These are phyloP conservation scores for Colletotrichum cordylinicola DNA, from an alignment of 2,329 filamentous ascomycete species.

Conservation along the genomic window DNA sequence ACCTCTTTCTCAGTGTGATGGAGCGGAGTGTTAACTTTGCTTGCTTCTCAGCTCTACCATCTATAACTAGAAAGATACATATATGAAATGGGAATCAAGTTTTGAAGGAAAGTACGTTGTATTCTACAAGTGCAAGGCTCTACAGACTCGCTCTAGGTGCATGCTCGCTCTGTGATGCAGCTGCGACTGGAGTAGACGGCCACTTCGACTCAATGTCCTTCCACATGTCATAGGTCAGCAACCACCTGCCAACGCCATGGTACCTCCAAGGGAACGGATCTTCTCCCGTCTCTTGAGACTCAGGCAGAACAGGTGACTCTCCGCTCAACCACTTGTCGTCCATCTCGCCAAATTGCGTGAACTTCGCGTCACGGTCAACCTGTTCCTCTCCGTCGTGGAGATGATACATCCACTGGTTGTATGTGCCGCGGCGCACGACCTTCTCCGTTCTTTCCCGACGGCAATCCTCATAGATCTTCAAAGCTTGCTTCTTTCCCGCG, in stretches of 20 bases:
- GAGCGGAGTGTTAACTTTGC: neutral
- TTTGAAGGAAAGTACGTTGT: neutral
- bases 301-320: slow-evolving; percentile 26
- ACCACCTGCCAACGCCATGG: slow-evolving; percentile 43
- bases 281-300: slow-evolving; percentile 37
- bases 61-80: rapidly evolving
- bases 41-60: neutral
- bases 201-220: slow-evolving; percentile 41
- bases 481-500: slow-evolving; percentile 35
- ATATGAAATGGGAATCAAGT: neutral
- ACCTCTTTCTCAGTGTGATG: neutral
- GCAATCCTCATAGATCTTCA: slow-evolving; percentile 61
- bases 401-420: slow-evolving; percentile 68
- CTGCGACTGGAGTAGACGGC: neutral
- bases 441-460: slow-evolving; percentile 63
- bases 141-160: neutral
- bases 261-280: slow-evolving; percentile 47
- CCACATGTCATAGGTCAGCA: slow-evolving; percentile 45
- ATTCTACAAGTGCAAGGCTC: neutral
- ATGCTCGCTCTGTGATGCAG: no score
- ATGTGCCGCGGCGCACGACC: slow-evolving; percentile 64
- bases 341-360: slow-evolving; percentile 33
- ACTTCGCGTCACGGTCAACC: slow-evolving; percentile 50
- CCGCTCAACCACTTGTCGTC: slow-evolving; percentile 34
- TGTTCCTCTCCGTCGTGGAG: slow-evolving; percentile 64